Evolutionary conservation across 768 basidiomycete genomes (phyloP).

Genomic region (Tephrocybe sp.): DNA sequence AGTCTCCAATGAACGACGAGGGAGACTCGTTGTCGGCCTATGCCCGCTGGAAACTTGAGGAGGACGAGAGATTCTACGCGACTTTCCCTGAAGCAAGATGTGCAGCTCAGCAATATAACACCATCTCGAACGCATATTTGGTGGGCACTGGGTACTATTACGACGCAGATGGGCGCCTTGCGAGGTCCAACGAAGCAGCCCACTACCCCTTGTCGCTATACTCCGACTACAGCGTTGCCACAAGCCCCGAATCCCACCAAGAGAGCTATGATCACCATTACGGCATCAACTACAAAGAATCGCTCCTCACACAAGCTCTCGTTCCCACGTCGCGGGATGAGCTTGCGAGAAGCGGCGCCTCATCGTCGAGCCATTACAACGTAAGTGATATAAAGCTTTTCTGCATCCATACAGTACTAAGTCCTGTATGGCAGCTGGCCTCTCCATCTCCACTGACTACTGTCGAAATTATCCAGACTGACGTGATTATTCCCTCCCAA

Average conservation of each 20-base stretch:
- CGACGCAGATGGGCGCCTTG: conserved; percentile 7
- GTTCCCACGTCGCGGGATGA: conserved; percentile 1
- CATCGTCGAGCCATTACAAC: conserved; percentile 2
- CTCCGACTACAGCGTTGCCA: not conserved
- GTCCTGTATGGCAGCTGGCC: conserved; percentile 4
- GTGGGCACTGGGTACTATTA: conserved; percentile 17
- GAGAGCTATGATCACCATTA: not conserved
- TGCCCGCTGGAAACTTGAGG: conserved; percentile 33
- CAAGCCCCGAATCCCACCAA: not conserved
- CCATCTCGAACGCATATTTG: conserved; percentile 10
- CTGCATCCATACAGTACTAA: conserved; percentile 1
- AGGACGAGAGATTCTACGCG: conserved; percentile 39
- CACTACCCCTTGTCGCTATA: not conserved
- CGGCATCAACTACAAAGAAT: not conserved
- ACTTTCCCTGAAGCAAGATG: conserved; percentile 36
- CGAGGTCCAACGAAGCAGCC: not conserved
- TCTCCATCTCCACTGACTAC: not conserved
- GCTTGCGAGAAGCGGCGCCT: not conserved
- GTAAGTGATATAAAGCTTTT: conserved; percentile 10
- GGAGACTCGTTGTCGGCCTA: conserved; percentile 24
- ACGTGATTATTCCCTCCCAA: conserved; percentile 7
- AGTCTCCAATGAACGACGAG: conserved; percentile 10
- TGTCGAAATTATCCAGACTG: conserved; percentile 1
- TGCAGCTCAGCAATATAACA: conserved; percentile 18
- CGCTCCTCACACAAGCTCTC: conserved; percentile 4